Conservation (phyloP, 352 stramenopile genomes). For the Globisporangium megalacanthum region DNA sequence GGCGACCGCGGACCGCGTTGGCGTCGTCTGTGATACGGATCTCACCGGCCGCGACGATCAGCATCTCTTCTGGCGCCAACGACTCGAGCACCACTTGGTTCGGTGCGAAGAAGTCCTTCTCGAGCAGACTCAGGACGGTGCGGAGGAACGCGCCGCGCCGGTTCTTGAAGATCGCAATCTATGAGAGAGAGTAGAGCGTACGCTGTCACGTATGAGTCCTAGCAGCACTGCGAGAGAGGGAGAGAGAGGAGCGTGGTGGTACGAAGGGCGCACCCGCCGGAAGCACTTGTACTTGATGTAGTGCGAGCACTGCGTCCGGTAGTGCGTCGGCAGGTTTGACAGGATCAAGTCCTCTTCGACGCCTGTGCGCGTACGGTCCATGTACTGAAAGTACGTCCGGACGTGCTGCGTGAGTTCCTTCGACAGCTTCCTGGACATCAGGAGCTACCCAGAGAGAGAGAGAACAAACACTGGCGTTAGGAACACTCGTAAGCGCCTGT, state of each 20-base stretch:
- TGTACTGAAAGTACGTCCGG: conserved; percentile 63
- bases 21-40: conserved; percentile 26
- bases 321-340: conserved; percentile 37
- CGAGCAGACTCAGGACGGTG: conserved; percentile 35
- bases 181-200: background rate
- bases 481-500: background rate
- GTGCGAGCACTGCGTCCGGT: conserved; percentile 42
- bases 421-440: conserved; percentile 32
- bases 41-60: conserved; percentile 43
- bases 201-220: background rate
- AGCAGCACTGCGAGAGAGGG: too few species aligned
- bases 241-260: background rate
- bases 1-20: conserved; percentile 12
- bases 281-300: conserved; percentile 51
- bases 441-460: conserved; percentile 24
- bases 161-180: conserved; percentile 42
- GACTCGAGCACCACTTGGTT: conserved; percentile 24
- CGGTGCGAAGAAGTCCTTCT: conserved; percentile 46
- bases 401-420: conserved; percentile 24
- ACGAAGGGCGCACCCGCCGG: conserved; percentile 11
- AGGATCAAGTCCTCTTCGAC: conserved; percentile 49
- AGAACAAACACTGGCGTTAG: background rate
- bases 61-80: conserved; percentile 41
- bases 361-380: conserved; percentile 58
- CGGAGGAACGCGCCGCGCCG: conserved; percentile 42